These are phyloP conservation scores for Areca catechu DNA, from an alignment of 176 grass and related monocot species.

Conservation along the genomic window DNA sequence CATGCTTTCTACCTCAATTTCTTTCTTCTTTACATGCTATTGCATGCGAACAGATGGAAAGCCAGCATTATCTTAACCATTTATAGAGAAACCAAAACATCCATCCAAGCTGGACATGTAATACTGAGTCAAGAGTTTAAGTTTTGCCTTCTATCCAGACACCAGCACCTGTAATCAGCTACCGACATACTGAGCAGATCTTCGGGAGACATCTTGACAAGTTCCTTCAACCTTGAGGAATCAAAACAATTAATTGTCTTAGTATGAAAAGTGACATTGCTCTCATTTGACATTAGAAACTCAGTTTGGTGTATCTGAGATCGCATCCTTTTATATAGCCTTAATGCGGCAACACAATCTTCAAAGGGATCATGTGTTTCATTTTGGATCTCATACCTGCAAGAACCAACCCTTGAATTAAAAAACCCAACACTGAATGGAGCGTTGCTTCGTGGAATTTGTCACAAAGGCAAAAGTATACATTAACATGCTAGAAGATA, in stretches of 20 bases:
- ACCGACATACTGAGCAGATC: conserved; percentile 38
- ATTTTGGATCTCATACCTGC: conserved; percentile 31
- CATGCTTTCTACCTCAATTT: too few species aligned
- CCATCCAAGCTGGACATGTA: too few species aligned
- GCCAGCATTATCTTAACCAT: too few species aligned
- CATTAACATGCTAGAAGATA: too few species aligned
- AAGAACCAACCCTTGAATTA: not conserved
- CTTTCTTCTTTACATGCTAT: too few species aligned
- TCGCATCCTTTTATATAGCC: conserved; percentile 53
- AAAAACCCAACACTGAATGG: too few species aligned
- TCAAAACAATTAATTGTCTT: conserved; percentile 31
- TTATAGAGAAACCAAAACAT: too few species aligned
- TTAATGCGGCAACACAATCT: conserved; percentile 53
- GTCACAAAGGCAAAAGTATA: too few species aligned
- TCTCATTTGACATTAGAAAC: not conserved
- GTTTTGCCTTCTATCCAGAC: conserved; percentile 26
- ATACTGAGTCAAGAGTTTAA: too few species aligned
- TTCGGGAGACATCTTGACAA: conserved; percentile 47
- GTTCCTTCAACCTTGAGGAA: conserved; percentile 37
- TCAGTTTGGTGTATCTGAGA: conserved; percentile 12
- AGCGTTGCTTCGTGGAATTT: too few species aligned
- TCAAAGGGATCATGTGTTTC: conserved; percentile 47
- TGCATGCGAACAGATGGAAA: too few species aligned
- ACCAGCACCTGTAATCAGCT: conserved; percentile 64
- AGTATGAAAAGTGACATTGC: not conserved